Evolutionary conservation across 257 asterid species (phyloP).

Genomic region (Fraxinus americana): DNA sequence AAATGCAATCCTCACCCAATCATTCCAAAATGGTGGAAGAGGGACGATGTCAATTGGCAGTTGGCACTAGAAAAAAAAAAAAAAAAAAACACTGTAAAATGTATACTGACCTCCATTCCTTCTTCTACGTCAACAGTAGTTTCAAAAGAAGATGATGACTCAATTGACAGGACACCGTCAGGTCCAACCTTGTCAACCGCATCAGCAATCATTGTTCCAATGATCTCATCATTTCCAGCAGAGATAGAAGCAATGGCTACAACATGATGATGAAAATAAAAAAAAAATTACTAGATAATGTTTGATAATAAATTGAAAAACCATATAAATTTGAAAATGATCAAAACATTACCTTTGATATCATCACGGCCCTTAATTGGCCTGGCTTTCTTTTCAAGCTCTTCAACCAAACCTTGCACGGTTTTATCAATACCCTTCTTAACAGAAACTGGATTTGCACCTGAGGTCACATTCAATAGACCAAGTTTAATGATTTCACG

Average conservation of each 20-base stretch:
- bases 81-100: background rate
- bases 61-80: background rate
- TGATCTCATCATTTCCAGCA: conserved; percentile 85
- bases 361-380: conserved; percentile 95
- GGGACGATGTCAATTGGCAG: too few species aligned
- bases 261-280: conserved; percentile 7
- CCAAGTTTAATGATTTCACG: conserved; percentile 97
- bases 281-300: conserved; percentile 7
- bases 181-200: conserved; percentile 99
- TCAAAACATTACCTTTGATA: conserved; percentile 62
- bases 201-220: conserved; percentile 90
- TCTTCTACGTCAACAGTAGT: conserved; percentile 97
- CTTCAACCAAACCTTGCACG: conserved; percentile 66
- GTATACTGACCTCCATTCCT: conserved; percentile 91
- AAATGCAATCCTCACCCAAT: background rate
- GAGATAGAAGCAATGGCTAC: conserved; percentile 93
- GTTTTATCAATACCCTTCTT: conserved; percentile 96
- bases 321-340: background rate
- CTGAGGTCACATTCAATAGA: conserved; percentile 87
- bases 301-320: background rate
- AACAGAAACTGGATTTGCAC: conserved; percentile 91
- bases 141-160: conserved; percentile 94
- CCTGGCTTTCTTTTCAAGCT: conserved; percentile 85
- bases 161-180: conserved; percentile 95
- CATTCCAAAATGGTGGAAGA: background rate